phyloP scores from a whole-genome alignment of 2,329 filamentous ascomycete genomes.

The Colletotrichum musicola region DNA sequence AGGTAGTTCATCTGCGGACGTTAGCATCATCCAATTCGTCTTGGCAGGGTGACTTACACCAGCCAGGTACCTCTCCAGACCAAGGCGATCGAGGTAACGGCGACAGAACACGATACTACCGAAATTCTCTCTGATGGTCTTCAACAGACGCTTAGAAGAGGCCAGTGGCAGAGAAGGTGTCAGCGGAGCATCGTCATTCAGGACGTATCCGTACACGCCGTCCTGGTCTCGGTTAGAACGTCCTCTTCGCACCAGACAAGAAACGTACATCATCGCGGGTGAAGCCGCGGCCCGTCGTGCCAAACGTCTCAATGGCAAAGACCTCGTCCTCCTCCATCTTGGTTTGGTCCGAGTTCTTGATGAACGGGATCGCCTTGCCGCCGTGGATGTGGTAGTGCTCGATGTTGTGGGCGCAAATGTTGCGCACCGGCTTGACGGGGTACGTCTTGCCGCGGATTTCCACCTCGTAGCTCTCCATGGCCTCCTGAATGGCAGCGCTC shows the following conservation, averaged over 20 bases:
- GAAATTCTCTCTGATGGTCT: slow-evolving; percentile 72
- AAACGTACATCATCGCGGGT: slow-evolving; percentile 81
- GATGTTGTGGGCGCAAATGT: slow-evolving; percentile 92
- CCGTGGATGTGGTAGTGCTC: slow-evolving; percentile 91
- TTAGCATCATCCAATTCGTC: background rate
- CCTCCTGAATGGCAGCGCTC: slow-evolving; percentile 85
- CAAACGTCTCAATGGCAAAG: slow-evolving; percentile 96
- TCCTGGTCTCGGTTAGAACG: slow-evolving; percentile 46
- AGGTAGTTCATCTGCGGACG: slow-evolving; percentile 66
- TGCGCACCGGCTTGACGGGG: slow-evolving; percentile 87
- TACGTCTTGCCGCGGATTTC: slow-evolving; percentile 83
- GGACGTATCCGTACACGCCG: slow-evolving; percentile 66
- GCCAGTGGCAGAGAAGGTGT: slow-evolving; percentile 56
- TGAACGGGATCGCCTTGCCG: slow-evolving; percentile 92
- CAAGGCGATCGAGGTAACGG: slow-evolving; percentile 74
- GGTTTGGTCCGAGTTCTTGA: slow-evolving; percentile 87
- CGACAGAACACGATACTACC: slow-evolving; percentile 72
- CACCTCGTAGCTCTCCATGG: slow-evolving; percentile 93
- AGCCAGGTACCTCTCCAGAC: slow-evolving; percentile 68
- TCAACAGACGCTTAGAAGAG: slow-evolving; percentile 68
- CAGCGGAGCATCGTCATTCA: slow-evolving; percentile 52
- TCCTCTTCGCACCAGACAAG: background rate
- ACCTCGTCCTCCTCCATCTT: slow-evolving; percentile 99
- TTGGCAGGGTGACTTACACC: slow-evolving; percentile 57
- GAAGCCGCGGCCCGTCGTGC: slow-evolving; percentile 90